Percentiles rank a stretch among this genome's conserved stretches.
Evolutionary conservation across 495 filamentous ascomycete species (phyloP).

Genomic region (Lepidopterella palustris): DNA sequence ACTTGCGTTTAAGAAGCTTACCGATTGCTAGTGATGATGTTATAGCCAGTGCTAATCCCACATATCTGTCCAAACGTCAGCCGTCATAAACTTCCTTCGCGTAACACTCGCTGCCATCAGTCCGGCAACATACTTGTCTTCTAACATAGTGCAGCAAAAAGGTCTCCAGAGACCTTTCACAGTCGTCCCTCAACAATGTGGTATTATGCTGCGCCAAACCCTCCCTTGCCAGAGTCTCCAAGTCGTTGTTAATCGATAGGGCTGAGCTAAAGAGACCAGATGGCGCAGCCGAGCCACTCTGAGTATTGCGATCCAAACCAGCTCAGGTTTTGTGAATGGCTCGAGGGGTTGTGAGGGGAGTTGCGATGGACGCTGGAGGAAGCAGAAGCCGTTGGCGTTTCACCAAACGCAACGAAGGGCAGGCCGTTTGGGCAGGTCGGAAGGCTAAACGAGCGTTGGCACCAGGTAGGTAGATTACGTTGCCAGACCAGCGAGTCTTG

Average conservation of each 20-base stretch:
- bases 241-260: neutral
- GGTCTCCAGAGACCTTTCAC: neutral
- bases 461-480: neutral
- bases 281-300: neutral
- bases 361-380: neutral
- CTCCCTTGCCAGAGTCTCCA: neutral
- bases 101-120: neutral
- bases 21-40: conserved; percentile 90
- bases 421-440: conserved; percentile 4
- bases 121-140: conserved; percentile 68
- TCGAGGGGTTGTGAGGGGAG: neutral
- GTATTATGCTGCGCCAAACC: neutral
- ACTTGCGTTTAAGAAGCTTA: conserved; percentile 41
- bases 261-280: neutral
- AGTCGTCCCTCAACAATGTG: neutral
- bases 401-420: conserved; percentile 24
- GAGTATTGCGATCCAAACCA: neutral
- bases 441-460: neutral
- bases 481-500: neutral
- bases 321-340: neutral
- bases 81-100: neutral
- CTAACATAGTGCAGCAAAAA: conserved; percentile 55
- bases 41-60: conserved; percentile 84
- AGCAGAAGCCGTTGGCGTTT: conserved; percentile 24
- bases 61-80: conserved; percentile 59